Evolutionary conservation across 2,329 filamentous ascomycete species (phyloP).

Genomic region (Penicillium sp.): DNA sequence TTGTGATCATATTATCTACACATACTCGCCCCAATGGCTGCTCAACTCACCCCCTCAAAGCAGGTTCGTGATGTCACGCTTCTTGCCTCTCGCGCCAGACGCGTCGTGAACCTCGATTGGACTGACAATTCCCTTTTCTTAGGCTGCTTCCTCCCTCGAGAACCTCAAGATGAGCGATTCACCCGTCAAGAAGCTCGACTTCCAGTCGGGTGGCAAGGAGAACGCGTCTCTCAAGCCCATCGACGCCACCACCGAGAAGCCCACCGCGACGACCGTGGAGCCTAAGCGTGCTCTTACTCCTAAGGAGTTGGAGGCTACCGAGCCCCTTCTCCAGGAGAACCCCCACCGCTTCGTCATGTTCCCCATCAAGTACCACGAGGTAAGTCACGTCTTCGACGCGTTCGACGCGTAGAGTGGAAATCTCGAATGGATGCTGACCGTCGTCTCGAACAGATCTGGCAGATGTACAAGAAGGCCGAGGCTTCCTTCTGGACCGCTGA

Average conservation of each 20-base stretch:
- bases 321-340: slow-evolving; percentile 94
- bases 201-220: slow-evolving; percentile 73
- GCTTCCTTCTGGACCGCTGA: slow-evolving; percentile 99
- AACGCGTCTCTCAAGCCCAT: slow-evolving; percentile 59
- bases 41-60: slow-evolving; percentile 71
- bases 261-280: slow-evolving; percentile 43
- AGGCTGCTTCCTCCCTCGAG: slow-evolving; percentile 85
- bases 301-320: slow-evolving; percentile 69
- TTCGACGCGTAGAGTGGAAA: slow-evolving; percentile 65
- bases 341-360: slow-evolving; percentile 95
- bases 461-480: slow-evolving; percentile 99
- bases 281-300: slow-evolving; percentile 50
- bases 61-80: slow-evolving; percentile 55
- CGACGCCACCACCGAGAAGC: slow-evolving; percentile 56
- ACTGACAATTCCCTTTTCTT: slow-evolving; percentile 39
- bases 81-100: slow-evolving; percentile 31
- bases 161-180: slow-evolving; percentile 84
- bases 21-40: slow-evolving; percentile 58
- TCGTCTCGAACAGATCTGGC: slow-evolving; percentile 72
- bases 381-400: slow-evolving; percentile 59
- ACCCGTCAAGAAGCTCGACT: slow-evolving; percentile 84
- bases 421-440: slow-evolving; percentile 15
- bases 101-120: slow-evolving; percentile 31
- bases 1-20: slow-evolving; percentile 29
- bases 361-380: slow-evolving; percentile 99